Evolutionary conservation across 495 filamentous ascomycete species (phyloP), one percentile per base, ranked within the genome.

Genomic region (Annulohypoxylon moriforme): DNA sequence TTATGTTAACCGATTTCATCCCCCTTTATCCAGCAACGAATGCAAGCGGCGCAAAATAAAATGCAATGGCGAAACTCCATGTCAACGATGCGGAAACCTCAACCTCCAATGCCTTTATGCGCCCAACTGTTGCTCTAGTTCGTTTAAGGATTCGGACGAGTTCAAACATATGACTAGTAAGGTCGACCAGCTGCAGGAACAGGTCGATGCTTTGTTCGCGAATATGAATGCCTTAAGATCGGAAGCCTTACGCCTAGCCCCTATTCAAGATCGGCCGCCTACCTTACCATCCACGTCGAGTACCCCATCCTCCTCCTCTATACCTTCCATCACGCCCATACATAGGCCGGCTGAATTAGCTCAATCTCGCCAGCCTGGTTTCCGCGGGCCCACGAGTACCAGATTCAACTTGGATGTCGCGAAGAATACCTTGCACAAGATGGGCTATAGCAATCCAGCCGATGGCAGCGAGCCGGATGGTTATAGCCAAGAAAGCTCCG

Each of bases 1-100:
- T 9, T 27, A 24, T 22, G 10, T 33, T 69, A n/a, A 64, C 71
- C 29, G 2, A 47, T 36, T 24, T 22, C 47, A 7, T 24, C 11
- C 16, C 20, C 52, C 50, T 16, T 47, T 16, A 14, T 11, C 14
- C 55, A 93, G 91, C 75, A 95, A 94, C 71, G 92, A 95, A 76
- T 97, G 93, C 81, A 96, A 96, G 74, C 85, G 93, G 24, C 89
- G 93, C 55, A 96, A 97, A 81, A 96, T 97, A 79, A 96, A 96
- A 77, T 97, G 94, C 81, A 95, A 96, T 78, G 94, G 94, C 44
- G 86, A 96, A 74, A 88, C 83, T 0, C 94, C 94, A 0, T 97
- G 94, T 71, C 89, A 91, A 69, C 87, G 94, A 59, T 97, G 94
- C 78, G 94, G 94, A 52, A 91, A 94, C 66, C 88, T 95, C 70